A percentile compares a stretch with the other conserved stretches of the same genome.
These are phyloP conservation scores for Sphaerostilbella broomeana DNA, from an alignment of 2,329 filamentous ascomycete species.

Conservation along the genomic window DNA sequence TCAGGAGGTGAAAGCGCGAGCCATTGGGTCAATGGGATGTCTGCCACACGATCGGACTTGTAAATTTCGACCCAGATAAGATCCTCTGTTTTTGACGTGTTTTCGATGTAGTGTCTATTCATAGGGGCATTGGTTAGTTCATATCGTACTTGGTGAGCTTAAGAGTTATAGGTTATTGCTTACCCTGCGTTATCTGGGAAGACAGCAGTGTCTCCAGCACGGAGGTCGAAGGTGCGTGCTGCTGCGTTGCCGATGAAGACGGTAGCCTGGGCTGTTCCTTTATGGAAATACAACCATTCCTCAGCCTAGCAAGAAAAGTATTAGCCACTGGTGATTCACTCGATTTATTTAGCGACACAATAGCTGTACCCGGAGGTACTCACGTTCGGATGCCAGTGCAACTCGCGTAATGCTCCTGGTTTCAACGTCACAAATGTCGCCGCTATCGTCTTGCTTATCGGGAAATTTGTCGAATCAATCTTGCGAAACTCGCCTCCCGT, in stretches of 20 bases:
- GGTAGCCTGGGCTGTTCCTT: slow-evolving; percentile 54
- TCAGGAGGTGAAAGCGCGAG: slow-evolving; percentile 59
- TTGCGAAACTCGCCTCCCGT: slow-evolving; percentile 56
- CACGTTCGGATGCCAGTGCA: slow-evolving; percentile 66
- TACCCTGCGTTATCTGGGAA: slow-evolving; percentile 59
- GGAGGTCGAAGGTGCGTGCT: slow-evolving; percentile 61
- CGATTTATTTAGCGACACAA: too few relatives aligned
- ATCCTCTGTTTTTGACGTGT: slow-evolving; percentile 56
- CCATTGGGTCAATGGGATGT: slow-evolving; percentile 64
- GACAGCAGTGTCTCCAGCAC: slow-evolving; percentile 59
- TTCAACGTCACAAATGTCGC: slow-evolving; percentile 58
- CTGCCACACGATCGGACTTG: slow-evolving; percentile 59
- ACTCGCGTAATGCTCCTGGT: slow-evolving; percentile 56
- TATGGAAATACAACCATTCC: slow-evolving; percentile 67
- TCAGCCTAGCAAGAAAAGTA: slow-evolving; percentile 44
- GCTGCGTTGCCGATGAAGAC: slow-evolving; percentile 57
- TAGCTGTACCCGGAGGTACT: slow-evolving; percentile 17
- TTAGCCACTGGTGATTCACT: not conserved
- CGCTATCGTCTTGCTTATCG: slow-evolving; percentile 58
- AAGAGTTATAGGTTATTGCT: slow-evolving; percentile 20
- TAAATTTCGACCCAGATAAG: slow-evolving; percentile 64
- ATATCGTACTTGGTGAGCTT: too few relatives aligned
- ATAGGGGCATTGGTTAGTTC: too few relatives aligned
- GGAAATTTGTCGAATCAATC: slow-evolving; percentile 62
- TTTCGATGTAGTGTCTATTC: slow-evolving; percentile 64